Percentiles rank a stretch among this genome's conserved stretches.
Evolutionary conservation across 1,284 basidiomycete genomes (phyloP).

Genomic region (Ceratobasidium sp.): DNA sequence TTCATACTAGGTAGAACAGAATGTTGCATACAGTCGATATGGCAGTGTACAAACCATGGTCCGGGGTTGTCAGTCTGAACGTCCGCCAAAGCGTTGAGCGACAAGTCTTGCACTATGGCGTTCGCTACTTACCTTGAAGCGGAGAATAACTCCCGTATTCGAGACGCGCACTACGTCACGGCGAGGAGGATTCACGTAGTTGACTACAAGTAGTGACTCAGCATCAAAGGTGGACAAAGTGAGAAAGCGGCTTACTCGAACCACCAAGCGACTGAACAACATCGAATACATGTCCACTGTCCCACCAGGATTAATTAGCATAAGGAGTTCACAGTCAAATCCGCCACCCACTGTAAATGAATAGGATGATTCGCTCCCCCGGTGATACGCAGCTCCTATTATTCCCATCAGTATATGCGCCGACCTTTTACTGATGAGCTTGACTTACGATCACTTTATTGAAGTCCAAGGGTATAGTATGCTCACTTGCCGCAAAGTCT

Average conservation of each 20-base stretch:
- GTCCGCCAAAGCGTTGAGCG: neutral
- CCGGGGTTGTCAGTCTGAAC: conserved; percentile 58
- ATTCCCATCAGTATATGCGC: neutral
- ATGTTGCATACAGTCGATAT: conserved; percentile 46
- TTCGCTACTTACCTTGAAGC: conserved; percentile 51
- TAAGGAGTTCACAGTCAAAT: neutral
- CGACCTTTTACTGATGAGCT: neutral
- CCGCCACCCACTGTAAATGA: neutral
- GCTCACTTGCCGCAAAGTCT: conserved; percentile 14
- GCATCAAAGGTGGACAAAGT: neutral
- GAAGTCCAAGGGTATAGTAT: conserved; percentile 20
- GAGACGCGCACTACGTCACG: conserved; percentile 55
- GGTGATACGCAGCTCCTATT: conserved; percentile 14
- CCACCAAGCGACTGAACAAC: conserved; percentile 55
- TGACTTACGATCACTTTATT: conserved; percentile 12
- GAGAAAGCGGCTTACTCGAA: neutral
- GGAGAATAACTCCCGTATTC: conserved; percentile 55
- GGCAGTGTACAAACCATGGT: conserved; percentile 65
- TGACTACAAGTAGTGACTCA: conserved; percentile 53
- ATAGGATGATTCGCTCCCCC: conserved; percentile 23
- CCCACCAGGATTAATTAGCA: conserved; percentile 7
- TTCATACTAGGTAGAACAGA: neutral
- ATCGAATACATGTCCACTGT: conserved; percentile 56
- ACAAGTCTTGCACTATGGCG: neutral
- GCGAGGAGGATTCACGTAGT: conserved; percentile 60